Conservation (phyloP, 805 yeast genomes). For the Maudiozyma barnettii region DNA sequence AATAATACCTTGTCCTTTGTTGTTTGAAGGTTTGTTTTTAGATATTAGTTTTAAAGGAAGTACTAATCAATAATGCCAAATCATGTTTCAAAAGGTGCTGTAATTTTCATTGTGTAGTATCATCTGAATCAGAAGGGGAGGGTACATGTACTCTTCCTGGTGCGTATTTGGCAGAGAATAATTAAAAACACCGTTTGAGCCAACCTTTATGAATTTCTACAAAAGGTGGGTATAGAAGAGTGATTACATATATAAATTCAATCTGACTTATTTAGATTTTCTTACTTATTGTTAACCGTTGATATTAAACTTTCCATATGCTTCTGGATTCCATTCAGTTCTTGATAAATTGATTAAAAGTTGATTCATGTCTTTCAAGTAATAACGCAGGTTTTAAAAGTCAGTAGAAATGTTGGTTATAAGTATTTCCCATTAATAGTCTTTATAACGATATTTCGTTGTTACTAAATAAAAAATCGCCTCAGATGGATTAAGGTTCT, state of each 20-base stretch:
- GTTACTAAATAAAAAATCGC: no score
- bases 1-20: not conserved
- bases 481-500: no score
- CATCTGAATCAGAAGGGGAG: slow-evolving; percentile 2
- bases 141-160: not conserved
- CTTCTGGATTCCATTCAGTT: no score
- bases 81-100: not conserved
- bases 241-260: slow-evolving; percentile 15
- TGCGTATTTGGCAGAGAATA: slow-evolving; percentile 14
- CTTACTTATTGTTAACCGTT: no score
- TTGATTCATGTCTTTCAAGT: no score
- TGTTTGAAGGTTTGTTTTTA: not conserved
- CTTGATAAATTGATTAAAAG: no score
- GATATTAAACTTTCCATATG: no score
- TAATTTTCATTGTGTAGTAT: not conserved
- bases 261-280: no score
- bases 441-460: no score
- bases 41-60: not conserved
- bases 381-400: no score
- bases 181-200: slow-evolving; percentile 24
- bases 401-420: no score
- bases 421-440: no score
- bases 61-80: slow-evolving; percentile 1
- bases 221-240: slow-evolving; percentile 28
- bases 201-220: slow-evolving; percentile 14